These are phyloP conservation scores for Rhizopogon sp. DNA, from an alignment of 768 basidiomycete genomes.

Conservation along the genomic window DNA sequence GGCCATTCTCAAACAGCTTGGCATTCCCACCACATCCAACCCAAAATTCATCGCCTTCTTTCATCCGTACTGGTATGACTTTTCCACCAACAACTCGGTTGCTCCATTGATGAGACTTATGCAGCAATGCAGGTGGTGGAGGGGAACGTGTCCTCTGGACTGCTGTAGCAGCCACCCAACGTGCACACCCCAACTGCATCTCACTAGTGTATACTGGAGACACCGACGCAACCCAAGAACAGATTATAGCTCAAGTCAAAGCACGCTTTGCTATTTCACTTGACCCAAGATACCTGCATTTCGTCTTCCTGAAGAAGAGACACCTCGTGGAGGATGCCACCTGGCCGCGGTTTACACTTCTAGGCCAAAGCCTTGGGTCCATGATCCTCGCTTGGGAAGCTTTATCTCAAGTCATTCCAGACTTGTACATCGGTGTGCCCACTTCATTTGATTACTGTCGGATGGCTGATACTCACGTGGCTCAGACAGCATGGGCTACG, in stretches of 20 bases:
- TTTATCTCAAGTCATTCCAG: slow-evolving; percentile 72
- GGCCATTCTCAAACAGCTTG: slow-evolving; percentile 16
- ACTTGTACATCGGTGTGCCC: slow-evolving; percentile 80
- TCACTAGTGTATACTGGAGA: slow-evolving; percentile 91
- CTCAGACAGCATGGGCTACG: slow-evolving; percentile 96
- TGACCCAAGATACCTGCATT: slow-evolving; percentile 59
- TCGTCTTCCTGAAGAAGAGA: slow-evolving; percentile 75
- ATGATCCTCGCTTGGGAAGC: slow-evolving; percentile 83
- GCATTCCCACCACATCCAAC: not conserved
- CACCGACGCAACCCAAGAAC: slow-evolving; percentile 67
- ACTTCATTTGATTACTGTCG: not conserved
- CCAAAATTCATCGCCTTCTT: slow-evolving; percentile 73
- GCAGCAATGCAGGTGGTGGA: slow-evolving; percentile 92
- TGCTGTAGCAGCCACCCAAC: slow-evolving; percentile 74
- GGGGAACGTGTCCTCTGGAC: slow-evolving; percentile 96
- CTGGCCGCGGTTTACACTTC: slow-evolving; percentile 88
- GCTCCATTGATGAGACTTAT: slow-evolving; percentile 29
- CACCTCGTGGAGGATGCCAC: slow-evolving; percentile 71
- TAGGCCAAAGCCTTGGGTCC: slow-evolving; percentile 89
- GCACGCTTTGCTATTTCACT: slow-evolving; percentile 77
- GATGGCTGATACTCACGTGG: slow-evolving; percentile 5
- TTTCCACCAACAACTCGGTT: not conserved
- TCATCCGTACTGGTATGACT: slow-evolving; percentile 89
- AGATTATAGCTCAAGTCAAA: slow-evolving; percentile 83
- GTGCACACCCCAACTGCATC: slow-evolving; percentile 56